phyloP scores from a whole-genome alignment of 352 stramenopile genomes.

The Phytophthora pseudosyringae region DNA sequence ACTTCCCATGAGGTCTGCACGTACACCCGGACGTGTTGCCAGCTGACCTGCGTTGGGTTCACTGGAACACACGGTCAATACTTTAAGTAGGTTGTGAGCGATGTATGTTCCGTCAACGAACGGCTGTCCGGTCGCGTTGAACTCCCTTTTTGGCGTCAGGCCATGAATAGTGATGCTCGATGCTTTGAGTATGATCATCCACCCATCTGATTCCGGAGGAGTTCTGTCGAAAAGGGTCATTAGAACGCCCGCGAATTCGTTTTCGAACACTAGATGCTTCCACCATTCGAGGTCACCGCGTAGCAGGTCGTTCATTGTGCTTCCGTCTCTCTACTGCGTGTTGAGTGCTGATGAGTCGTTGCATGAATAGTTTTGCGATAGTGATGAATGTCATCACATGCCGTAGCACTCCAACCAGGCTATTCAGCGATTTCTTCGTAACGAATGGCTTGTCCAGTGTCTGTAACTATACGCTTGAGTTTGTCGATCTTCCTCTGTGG shows the following conservation, averaged over 20 bases:
- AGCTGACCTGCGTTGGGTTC: background rate
- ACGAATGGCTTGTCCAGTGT: background rate
- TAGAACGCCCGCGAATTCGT: conserved; percentile 6
- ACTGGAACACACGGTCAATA: too few relatives aligned
- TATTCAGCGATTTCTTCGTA: background rate
- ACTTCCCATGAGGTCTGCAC: too few relatives aligned
- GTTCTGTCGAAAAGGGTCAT: conserved; percentile 2
- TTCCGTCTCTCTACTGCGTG: too few relatives aligned
- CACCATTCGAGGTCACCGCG: conserved; percentile 3
- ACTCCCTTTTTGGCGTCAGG: background rate
- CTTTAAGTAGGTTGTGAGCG: too few relatives aligned
- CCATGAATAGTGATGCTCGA: background rate
- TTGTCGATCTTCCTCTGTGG: conserved; percentile 9
- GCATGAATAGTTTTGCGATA: conserved; percentile 2
- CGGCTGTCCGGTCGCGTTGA: too few relatives aligned
- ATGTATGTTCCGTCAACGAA: too few relatives aligned
- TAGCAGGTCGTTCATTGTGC: too few relatives aligned
- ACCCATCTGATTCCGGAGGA: background rate
- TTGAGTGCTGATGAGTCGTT: background rate
- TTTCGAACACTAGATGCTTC: conserved; percentile 9
- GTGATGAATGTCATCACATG: background rate
- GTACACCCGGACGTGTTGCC: background rate
- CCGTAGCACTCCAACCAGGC: background rate
- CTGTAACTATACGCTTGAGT: background rate
- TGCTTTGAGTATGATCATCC: background rate